Evolutionary conservation across 345 rosid genomes (phyloP).

Genomic region (Mercurialis annua): DNA sequence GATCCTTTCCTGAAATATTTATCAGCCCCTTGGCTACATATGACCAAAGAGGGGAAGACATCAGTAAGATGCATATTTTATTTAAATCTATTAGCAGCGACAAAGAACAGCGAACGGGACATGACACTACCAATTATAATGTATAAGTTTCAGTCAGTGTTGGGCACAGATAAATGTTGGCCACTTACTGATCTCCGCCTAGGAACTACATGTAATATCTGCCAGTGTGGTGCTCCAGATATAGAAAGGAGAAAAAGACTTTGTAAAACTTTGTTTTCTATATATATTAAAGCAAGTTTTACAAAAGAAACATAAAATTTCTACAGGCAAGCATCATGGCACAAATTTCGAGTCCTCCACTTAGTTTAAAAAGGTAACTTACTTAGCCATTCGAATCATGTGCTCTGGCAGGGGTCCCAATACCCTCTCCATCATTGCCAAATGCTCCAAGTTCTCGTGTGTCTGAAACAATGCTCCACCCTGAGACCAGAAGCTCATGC

Average conservation of each 20-base stretch:
- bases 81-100: not conserved
- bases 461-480: conserved; percentile 27
- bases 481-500: not conserved
- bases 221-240: too few relatives aligned
- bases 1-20: conserved; percentile 64
- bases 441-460: conserved; percentile 29
- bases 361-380: conserved; percentile 12
- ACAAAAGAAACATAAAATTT: not conserved
- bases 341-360: not conserved
- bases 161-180: too few relatives aligned
- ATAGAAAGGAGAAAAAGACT: too few relatives aligned
- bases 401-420: conserved; percentile 38
- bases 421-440: conserved; percentile 35
- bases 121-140: not conserved
- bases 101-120: not conserved
- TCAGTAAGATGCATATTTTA: not conserved
- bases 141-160: too few relatives aligned
- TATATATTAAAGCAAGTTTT: not conserved
- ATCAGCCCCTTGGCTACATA: conserved; percentile 59
- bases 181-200: too few relatives aligned
- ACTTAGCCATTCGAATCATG: conserved; percentile 55
- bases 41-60: conserved; percentile 4
- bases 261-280: too few relatives aligned
- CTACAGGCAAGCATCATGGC: not conserved
- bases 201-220: too few relatives aligned